These are phyloP conservation scores for Aspergillus ostianus DNA, from an alignment of 495 filamentous ascomycete species.

Conservation along the genomic window DNA sequence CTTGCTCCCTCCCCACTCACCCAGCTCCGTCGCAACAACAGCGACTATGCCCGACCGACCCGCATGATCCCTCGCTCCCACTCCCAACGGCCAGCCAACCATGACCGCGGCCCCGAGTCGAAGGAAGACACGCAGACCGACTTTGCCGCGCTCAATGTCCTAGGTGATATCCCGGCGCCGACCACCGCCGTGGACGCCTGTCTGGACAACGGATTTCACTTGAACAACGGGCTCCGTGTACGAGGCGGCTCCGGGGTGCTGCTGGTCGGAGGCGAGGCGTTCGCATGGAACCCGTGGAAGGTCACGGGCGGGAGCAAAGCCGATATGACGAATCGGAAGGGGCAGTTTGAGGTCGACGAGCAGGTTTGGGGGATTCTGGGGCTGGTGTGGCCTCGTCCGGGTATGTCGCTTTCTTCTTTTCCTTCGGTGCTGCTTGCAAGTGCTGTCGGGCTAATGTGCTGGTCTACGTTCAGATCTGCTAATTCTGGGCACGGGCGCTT, in stretches of 20 bases:
- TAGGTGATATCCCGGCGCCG: conserved; percentile 72
- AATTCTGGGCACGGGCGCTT: conserved; percentile 79
- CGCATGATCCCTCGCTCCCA: conserved; percentile 44
- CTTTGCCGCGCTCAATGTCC: conserved; percentile 72
- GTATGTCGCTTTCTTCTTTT: conserved; percentile 47
- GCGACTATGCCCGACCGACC: conserved; percentile 25
- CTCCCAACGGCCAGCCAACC: conserved; percentile 38
- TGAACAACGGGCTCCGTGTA: conserved; percentile 65
- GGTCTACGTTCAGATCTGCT: conserved; percentile 67
- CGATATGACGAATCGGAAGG: conserved; percentile 65
- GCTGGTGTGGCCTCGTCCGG: conserved; percentile 86
- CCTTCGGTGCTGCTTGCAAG: conserved; percentile 5
- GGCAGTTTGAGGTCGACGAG: conserved; percentile 76
- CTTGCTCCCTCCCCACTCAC: conserved; percentile 12
- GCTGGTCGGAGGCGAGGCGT: conserved; percentile 81
- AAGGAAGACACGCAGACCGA: conserved; percentile 69
- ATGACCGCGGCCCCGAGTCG: conserved; percentile 58
- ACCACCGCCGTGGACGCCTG: conserved; percentile 74
- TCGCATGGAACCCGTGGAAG: conserved; percentile 81
- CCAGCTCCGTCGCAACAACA: conserved; percentile 29
- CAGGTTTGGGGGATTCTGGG: conserved; percentile 72
- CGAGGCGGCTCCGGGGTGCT: conserved; percentile 64
- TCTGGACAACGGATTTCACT: conserved; percentile 23
- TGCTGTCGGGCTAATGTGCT: conserved; percentile 19
- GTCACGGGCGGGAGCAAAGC: conserved; percentile 33